Base-by-base conservation (phyloP, 352 stramenopile genomes). In the Phytophthora megakarya region DNA sequence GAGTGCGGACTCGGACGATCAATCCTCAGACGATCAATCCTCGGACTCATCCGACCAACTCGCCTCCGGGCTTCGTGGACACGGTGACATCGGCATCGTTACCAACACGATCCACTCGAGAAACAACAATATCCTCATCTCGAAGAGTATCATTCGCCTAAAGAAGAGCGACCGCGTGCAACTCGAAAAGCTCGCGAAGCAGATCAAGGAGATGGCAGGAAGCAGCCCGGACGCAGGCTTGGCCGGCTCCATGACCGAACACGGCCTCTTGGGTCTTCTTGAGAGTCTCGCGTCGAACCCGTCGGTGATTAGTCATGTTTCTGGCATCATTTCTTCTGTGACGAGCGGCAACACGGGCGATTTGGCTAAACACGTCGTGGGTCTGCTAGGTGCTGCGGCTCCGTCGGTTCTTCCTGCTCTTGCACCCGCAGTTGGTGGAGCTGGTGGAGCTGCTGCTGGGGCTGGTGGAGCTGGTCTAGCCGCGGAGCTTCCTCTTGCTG, bases 71-170 rank as follows among this genome's bases (percentile, higher is more conserved):
- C n/a, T 58, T 1, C 62, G 46, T 9, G 50, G 46, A 35, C 2
- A 19, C 13, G n/a, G 22, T n/a, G 4, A 18, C 15, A 19, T 37
- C n/a, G 59, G 65, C 3, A 35, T 43, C 32, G 18, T 62, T n/a
- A 42, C 21, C 21, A 70, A 65, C 52, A 44, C 26, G 25, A 33
- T 65, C 9, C 21, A 58, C 19, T 52, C 26, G n/a, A 58, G 55
- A n/a, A 32, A 35, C 48, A 73, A 65, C 46, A 73, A 60, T 22
- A 38, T 65, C 28, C 5, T 60, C 22, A 37, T 70, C 23, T 21
- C 43, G 22, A 67, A 48, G 42, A 61, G 50, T 44, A 56, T 33
- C 40, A 62, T 71, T 30, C 1, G 32, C 32, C 3, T 66, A 1
- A 62, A 46, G 2, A 61, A 51, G 22, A 49, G 19, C n/a, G 62